Conservation (phyloP, 768 basidiomycete genomes). For the Kwoniella pini region DNA sequence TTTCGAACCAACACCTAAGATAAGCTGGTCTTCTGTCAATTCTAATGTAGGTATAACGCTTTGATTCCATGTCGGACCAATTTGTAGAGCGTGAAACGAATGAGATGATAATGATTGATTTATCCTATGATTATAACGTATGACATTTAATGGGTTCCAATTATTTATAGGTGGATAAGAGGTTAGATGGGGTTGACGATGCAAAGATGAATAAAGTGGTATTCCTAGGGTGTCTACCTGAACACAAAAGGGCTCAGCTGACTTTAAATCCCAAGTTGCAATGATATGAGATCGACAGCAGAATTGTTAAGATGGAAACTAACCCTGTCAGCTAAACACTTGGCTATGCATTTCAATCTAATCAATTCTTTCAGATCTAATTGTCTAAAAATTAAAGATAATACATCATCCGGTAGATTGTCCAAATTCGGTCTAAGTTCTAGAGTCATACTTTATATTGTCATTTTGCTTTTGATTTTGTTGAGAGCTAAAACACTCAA, state of each 20-base stretch:
- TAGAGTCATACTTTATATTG: neutral
- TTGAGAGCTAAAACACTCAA: too few relatives aligned
- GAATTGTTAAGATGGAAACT: neutral
- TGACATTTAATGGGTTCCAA: constrained; percentile 28
- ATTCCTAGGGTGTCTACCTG: constrained; percentile 34
- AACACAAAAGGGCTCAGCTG: neutral
- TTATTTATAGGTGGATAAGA: constrained; percentile 6
- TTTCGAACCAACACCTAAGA: constrained; percentile 36
- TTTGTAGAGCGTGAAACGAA: constrained; percentile 38
- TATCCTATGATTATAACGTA: constrained; percentile 21
- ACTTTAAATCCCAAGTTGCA: too few relatives aligned
- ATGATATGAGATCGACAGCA: too few relatives aligned
- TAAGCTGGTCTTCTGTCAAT: constrained; percentile 24
- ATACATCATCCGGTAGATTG: constrained; percentile 39
- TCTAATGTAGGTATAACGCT: constrained; percentile 37
- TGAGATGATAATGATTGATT: constrained; percentile 11
- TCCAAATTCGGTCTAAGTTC: constrained; percentile 14
- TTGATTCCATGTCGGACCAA: constrained; percentile 38
- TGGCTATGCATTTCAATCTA: constrained; percentile 10
- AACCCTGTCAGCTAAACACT: constrained; percentile 21
- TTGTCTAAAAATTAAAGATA: constrained; percentile 23
- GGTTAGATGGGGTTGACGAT: constrained; percentile 30
- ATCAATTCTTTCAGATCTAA: constrained; percentile 31
- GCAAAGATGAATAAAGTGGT: constrained; percentile 29
- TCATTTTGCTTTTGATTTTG: neutral